Conservation (phyloP, 2,329 filamentous ascomycete species). For the Rhexocercosporidium sp. region DNA sequence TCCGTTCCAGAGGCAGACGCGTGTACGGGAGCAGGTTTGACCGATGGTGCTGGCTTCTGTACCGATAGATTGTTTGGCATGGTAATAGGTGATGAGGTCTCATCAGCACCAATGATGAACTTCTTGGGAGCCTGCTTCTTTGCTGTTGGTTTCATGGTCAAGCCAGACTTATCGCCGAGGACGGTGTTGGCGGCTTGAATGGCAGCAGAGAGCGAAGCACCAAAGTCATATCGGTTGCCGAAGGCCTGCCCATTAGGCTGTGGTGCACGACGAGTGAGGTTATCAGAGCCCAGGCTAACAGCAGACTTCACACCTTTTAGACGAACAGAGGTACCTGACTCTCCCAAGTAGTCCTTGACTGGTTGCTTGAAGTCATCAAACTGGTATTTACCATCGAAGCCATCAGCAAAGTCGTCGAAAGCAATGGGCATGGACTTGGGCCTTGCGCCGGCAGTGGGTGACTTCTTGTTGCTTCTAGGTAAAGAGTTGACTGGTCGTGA, state of each 20-base stretch:
- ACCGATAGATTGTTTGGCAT: constrained; percentile 9
- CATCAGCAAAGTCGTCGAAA: constrained; percentile 72
- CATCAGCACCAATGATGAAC: constrained; percentile 26
- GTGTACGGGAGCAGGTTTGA: constrained; percentile 34
- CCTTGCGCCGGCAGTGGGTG: constrained; percentile 52
- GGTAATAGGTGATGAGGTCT: constrained; percentile 30
- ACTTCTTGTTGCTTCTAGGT: constrained; percentile 68
- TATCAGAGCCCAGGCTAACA: constrained; percentile 55
- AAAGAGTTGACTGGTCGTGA: constrained; percentile 59
- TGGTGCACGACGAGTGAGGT: constrained; percentile 47
- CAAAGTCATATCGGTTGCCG: constrained; percentile 94
- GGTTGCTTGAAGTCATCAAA: constrained; percentile 62
- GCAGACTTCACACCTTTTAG: constrained; percentile 73
- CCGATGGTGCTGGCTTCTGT: constrained; percentile 28
- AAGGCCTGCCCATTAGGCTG: constrained; percentile 75
- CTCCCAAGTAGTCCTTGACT: constrained; percentile 66
- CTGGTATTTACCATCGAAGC: constrained; percentile 52
- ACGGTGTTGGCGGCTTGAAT: constrained; percentile 75
- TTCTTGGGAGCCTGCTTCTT: constrained; percentile 32
- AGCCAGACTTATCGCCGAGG: constrained; percentile 61
- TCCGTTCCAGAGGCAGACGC: constrained; percentile 47
- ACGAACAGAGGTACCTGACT: constrained; percentile 63
- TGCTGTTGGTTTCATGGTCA: constrained; percentile 49
- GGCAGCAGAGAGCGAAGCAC: constrained; percentile 85
- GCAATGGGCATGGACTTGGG: constrained; percentile 58